Evolutionary conservation across 768 basidiomycete species (phyloP).

Genomic region (Trametes gibbosa): DNA sequence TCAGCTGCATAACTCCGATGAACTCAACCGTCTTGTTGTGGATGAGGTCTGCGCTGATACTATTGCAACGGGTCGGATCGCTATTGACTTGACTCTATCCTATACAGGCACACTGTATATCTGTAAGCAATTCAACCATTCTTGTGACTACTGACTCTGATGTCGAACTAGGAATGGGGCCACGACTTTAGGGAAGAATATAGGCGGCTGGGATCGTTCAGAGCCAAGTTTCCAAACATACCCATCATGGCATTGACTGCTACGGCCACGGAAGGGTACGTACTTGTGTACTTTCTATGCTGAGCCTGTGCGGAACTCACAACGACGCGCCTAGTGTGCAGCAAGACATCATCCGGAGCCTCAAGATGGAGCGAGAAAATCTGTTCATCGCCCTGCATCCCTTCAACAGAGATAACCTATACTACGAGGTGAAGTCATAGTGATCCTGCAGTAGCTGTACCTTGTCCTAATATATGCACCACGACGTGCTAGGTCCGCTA

Average conservation of each 20-base stretch:
- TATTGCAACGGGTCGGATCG: background rate
- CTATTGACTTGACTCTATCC: background rate
- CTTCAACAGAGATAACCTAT: constrained; percentile 78
- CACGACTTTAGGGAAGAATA: constrained; percentile 80
- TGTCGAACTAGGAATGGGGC: constrained; percentile 71
- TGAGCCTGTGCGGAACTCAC: background rate
- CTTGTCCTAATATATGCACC: no score
- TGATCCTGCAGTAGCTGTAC: no score
- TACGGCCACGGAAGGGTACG: constrained; percentile 70
- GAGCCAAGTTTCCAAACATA: constrained; percentile 60
- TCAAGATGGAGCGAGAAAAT: constrained; percentile 55
- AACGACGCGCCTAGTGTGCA: constrained; percentile 54
- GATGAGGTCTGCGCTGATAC: constrained; percentile 63
- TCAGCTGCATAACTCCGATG: constrained; percentile 48
- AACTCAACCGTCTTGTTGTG: constrained; percentile 72
- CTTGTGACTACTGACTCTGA: background rate
- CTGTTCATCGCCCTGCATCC: constrained; percentile 70
- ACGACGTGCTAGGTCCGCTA: constrained; percentile 54
- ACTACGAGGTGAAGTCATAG: constrained; percentile 65
- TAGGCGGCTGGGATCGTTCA: constrained; percentile 66
- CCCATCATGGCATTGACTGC: constrained; percentile 90
- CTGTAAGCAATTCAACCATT: constrained; percentile 41
- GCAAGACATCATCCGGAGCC: constrained; percentile 63
- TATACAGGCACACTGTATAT: constrained; percentile 76
- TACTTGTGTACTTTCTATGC: background rate